Evolutionary conservation across 192 early-diverging fungal species (phyloP).

Genomic region (Entomortierella beljakovae): DNA sequence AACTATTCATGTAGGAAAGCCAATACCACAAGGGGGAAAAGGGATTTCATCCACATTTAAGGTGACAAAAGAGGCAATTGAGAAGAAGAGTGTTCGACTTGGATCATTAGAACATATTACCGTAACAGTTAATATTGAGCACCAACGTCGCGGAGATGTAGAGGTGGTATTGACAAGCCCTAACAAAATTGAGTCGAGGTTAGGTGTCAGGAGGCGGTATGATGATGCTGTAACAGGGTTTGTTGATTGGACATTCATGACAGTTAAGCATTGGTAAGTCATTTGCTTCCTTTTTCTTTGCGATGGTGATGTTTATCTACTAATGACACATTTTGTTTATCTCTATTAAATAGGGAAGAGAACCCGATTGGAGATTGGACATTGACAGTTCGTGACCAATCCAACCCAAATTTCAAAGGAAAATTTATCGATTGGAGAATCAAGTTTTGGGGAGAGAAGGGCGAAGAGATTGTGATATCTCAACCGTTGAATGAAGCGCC

Average conservation of each 20-base stretch:
- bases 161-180: conserved; percentile 82
- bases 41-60: conserved; percentile 50
- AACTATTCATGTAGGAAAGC: conserved; percentile 49
- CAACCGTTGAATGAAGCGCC: too few relatives aligned
- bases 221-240: conserved; percentile 79
- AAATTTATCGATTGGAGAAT: conserved; percentile 73
- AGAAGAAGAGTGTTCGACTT: conserved; percentile 64
- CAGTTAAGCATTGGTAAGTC: conserved; percentile 89
- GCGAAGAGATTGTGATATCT: too few relatives aligned
- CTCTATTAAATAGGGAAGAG: conserved; percentile 67
- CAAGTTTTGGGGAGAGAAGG: conserved; percentile 36
- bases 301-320: background rate
- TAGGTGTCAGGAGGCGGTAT: conserved; percentile 69
- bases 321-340: background rate
- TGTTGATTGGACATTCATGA: conserved; percentile 90
- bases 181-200: conserved; percentile 66
- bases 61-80: conserved; percentile 70
- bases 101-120: conserved; percentile 85
- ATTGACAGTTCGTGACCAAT: conserved; percentile 71
- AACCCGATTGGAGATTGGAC: conserved; percentile 84
- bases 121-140: conserved; percentile 82
- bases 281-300: background rate
- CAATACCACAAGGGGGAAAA: conserved; percentile 64
- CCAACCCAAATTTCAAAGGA: conserved; percentile 61
- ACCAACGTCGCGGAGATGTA: conserved; percentile 82